A percentile compares a stretch with the other conserved stretches of the same genome.
Conservation (phyloP, 2,329 filamentous ascomycete genomes). For the Byssochlamys sp. region DNA sequence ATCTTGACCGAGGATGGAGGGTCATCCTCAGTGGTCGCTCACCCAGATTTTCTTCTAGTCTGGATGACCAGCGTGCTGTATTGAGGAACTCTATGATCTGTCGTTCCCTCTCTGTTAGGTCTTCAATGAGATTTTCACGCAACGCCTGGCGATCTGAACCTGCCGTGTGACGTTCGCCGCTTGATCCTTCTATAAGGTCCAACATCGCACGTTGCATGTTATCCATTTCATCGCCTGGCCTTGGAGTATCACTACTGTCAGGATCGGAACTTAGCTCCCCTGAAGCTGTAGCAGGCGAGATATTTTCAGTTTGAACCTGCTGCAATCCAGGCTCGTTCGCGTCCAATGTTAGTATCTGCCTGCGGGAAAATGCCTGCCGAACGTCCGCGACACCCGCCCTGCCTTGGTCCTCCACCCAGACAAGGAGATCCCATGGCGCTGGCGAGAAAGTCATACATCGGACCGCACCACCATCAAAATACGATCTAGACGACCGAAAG, state of each 20-base stretch:
- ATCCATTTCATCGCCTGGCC: conserved; percentile 14
- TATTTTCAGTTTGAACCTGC: conserved; percentile 22
- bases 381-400: conserved; percentile 40
- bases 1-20: conserved; percentile 16
- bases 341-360: conserved; percentile 34
- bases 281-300: conserved; percentile 18
- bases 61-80: conserved; percentile 30
- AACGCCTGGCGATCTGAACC: conserved; percentile 18
- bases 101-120: conserved; percentile 34
- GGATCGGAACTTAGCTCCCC: conserved; percentile 14
- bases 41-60: conserved; percentile 21
- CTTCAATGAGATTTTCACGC: conserved; percentile 28
- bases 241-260: conserved; percentile 10
- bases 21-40: conserved; percentile 21
- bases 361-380: conserved; percentile 36
- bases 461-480: conserved; percentile 64
- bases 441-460: conserved; percentile 88
- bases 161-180: conserved; percentile 11
- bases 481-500: conserved; percentile 67
- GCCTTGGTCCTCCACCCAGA: conserved; percentile 81
- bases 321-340: conserved; percentile 23
- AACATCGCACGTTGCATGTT: conserved; percentile 14
- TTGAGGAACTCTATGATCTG: conserved; percentile 36
- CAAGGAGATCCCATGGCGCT: conserved; percentile 76
- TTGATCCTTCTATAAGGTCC: conserved; percentile 16